Base-by-base conservation (phyloP, 345 rosid species). In the Carallia pectinifolia region DNA sequence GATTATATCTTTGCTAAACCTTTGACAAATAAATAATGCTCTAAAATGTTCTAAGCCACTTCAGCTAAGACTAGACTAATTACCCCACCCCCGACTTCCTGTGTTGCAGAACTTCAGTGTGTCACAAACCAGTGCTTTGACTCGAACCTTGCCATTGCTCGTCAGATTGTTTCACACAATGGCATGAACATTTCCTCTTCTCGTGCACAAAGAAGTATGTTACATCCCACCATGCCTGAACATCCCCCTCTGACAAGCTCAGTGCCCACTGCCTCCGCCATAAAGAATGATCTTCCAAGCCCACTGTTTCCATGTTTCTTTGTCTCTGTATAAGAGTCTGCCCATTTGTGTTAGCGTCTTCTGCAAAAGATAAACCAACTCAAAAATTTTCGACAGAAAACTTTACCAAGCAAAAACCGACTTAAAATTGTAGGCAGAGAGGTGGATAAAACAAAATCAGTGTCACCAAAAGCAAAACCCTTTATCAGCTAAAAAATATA, bases 21-120 rank as follows among this genome's bases (percentile, higher is more conserved):
- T 44, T 47, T 68, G 78, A 68, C 64, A 58, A 74, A 61, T 62
- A 31, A 74, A 74, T 68, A 64, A 74, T 55, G 65, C 58, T 37
- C 37, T 67, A n/a, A 61, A 44, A 53, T 62, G 77, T 74, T 38
- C 70, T 58, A 50, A 50, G 71, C 76, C 62, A 62, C 64, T 61
- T 16, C 68, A 34, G 63, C 73, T 50, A 18, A 36, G 64, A 63
- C 17, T 58, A n/a, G 7, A 64, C 58, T 60, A 30, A 61, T 38
- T 71, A 55, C 33, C 59, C 31, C 67, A 10, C 10, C 67, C 58
- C 64, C 40, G 16, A 67, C 39, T 62, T 3, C 12, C 50, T 44
- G 4, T 13, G 50, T 62, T 54, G 30, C 55, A 53, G 68, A 44
- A 55, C 58, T 40, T 53, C 19, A 44, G 63, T 58, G 63, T 58